Evolutionary conservation across 225 moss, liverwort and hornwort genomes (phyloP).

Genomic region (Thuidium tamariscinum): DNA sequence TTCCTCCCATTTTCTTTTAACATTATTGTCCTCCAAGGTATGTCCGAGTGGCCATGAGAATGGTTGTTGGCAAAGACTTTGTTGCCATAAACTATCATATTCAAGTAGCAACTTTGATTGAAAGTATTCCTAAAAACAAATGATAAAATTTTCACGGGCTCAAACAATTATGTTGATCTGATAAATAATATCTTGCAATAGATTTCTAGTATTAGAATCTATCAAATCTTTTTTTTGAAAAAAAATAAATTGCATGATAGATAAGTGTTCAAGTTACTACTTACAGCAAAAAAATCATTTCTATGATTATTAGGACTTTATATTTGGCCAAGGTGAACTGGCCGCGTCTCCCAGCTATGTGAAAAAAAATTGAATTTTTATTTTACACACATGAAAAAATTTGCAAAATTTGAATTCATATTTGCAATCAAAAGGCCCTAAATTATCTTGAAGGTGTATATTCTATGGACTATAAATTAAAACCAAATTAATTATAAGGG

Average conservation of each 20-base stretch:
- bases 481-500: neutral
- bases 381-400: too few species aligned
- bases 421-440: too few species aligned
- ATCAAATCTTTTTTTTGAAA: too few species aligned
- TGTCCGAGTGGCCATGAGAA: neutral
- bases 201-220: neutral
- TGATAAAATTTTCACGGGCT: rapidly evolving
- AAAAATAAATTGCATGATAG: rapidly evolving
- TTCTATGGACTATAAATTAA: neutral
- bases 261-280: neutral
- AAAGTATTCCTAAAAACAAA: neutral
- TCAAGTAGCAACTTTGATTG: rapidly evolving
- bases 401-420: too few species aligned
- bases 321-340: too few species aligned
- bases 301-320: neutral
- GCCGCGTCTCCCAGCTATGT: too few species aligned
- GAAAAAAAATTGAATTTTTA: too few species aligned
- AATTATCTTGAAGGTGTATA: too few species aligned
- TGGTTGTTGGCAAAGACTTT: neutral
- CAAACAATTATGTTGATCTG: rapidly evolving
- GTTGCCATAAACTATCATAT: neutral
- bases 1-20: neutral
- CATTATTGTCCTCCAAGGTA: neutral
- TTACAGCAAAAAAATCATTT: neutral
- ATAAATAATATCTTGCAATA: neutral